Evolutionary conservation across 1,284 basidiomycete genomes (phyloP), one percentile per base, ranked within the genome.

Genomic region (Irpex sp.): DNA sequence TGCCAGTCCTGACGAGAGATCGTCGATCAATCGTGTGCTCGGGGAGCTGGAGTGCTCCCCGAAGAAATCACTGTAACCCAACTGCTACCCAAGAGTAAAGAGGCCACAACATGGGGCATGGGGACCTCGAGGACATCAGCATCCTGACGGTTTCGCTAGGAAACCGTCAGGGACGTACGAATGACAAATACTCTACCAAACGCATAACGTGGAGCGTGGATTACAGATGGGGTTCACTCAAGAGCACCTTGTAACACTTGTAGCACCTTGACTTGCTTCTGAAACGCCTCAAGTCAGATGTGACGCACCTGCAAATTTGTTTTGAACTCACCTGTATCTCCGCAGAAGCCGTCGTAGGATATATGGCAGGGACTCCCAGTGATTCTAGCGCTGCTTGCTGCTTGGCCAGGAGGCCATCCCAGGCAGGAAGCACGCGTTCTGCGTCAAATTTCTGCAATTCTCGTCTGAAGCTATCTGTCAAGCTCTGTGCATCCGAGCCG

Each of bases 281-380:
- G 65, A 40, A 40, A 34, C 19, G 62, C 51, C 65, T 63, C 61
- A 67, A 31, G 44, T 58, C 37, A 56, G 31, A 47, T 62, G 59
- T 26, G 63, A 44, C 37, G 3, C 19, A 48, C 19, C 26, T 15
- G 57, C 59, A 36, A 7, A 15, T 36, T 8, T 21, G 26, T 51
- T n/a, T 58, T 61, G 47, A 15, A 58, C 79, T 66, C 71, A 89
- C 91, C 80, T 91, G 82, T 76, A 81, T 75, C 68, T 86, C 82
- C 7, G 76, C 68, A 47, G 69, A 69, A 52, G 79, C 78, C 40
- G 72, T 73, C 1, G 87, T 86, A 13, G 78, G 73, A 72, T 84
- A 90, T 87, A 93, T 92, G 1, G 84, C 80, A 13, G 91, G 91
- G 11, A 93, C 83, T 48, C 81, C 78, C 44, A 88, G 76, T 36